Conservation (phyloP, 768 basidiomycete genomes). For the Hebeloma cylindrosporum region DNA sequence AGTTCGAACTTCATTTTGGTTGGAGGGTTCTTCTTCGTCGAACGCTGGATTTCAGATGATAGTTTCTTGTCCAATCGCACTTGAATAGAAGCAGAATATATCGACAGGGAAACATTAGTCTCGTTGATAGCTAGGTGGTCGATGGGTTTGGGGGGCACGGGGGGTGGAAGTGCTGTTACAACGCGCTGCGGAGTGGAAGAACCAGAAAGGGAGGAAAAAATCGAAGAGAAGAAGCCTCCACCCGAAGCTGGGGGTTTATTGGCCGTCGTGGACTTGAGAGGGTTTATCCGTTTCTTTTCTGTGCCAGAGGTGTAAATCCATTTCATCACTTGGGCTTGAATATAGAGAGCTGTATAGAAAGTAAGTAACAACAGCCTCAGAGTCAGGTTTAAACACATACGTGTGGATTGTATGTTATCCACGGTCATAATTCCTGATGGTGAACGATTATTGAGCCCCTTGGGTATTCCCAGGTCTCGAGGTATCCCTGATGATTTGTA, state of each 20-base stretch:
- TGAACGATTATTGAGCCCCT: conserved; percentile 56
- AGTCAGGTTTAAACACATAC: conserved; percentile 37
- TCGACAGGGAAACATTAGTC: conserved; percentile 58
- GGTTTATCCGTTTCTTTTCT: conserved; percentile 48
- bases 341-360: conserved; percentile 57
- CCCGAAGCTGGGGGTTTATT: conserved; percentile 29
- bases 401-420: conserved; percentile 57
- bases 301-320: conserved; percentile 71
- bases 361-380: conserved; percentile 6
- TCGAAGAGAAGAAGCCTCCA: conserved; percentile 50
- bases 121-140: conserved; percentile 44
- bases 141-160: conserved; percentile 32
- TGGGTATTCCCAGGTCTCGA: conserved; percentile 51
- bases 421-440: conserved; percentile 68
- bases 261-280: conserved; percentile 26
- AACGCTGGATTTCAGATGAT: conserved; percentile 73
- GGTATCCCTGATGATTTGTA: conserved; percentile 60
- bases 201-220: conserved; percentile 41
- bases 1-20: conserved; percentile 71
- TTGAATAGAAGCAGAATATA: conserved; percentile 66
- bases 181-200: conserved; percentile 37
- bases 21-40: conserved; percentile 95
- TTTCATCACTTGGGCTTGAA: conserved; percentile 79
- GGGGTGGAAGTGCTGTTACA: conserved; percentile 32
- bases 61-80: conserved; percentile 67